Evolutionary conservation across 805 yeast species (phyloP).

Genomic region (Debaryomyces prosopidis): DNA sequence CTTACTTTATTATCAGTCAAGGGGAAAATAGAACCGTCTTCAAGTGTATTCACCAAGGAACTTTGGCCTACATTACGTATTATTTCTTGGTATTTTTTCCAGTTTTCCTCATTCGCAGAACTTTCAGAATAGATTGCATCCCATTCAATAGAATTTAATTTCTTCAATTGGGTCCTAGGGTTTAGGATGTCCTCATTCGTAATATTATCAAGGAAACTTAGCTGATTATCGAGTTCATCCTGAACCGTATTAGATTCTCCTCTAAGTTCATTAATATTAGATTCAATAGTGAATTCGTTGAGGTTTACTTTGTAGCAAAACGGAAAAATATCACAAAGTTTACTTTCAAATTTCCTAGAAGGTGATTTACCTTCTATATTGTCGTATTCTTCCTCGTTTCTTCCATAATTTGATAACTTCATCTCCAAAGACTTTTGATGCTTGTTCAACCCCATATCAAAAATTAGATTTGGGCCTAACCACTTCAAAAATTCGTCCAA

Average conservation of each 20-base stretch:
- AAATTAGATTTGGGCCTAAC: slow-evolving; percentile 43
- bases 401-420: slow-evolving; percentile 8
- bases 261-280: slow-evolving; percentile 11
- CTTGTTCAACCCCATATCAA: slow-evolving; percentile 31
- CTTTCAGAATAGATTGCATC: slow-evolving; percentile 24
- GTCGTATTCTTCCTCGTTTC: slow-evolving; percentile 5
- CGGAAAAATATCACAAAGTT: slow-evolving; percentile 30
- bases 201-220: slow-evolving; percentile 39
- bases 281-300: slow-evolving; percentile 34
- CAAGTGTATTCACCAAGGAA: slow-evolving; percentile 4
- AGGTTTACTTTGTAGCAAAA: slow-evolving; percentile 30
- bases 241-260: slow-evolving; percentile 2
- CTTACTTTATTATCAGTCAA: slow-evolving; percentile 27
- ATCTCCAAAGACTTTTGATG: slow-evolving; percentile 1
- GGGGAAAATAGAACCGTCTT: slow-evolving; percentile 23
- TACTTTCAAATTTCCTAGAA: slow-evolving; percentile 14
- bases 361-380: slow-evolving; percentile 16
- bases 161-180: slow-evolving; percentile 21
- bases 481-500: slow-evolving; percentile 36
- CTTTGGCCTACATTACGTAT: slow-evolving; percentile 13
- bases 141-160: slow-evolving; percentile 33
- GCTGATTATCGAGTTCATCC: slow-evolving; percentile 26
- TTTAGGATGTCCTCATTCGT: slow-evolving; percentile 31
- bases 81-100: slow-evolving; percentile 19
- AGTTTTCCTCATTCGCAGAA: slow-evolving; percentile 17